These are phyloP conservation scores for Phytopythium sindhum DNA, from an alignment of 352 stramenopile species.

Conservation along the genomic window DNA sequence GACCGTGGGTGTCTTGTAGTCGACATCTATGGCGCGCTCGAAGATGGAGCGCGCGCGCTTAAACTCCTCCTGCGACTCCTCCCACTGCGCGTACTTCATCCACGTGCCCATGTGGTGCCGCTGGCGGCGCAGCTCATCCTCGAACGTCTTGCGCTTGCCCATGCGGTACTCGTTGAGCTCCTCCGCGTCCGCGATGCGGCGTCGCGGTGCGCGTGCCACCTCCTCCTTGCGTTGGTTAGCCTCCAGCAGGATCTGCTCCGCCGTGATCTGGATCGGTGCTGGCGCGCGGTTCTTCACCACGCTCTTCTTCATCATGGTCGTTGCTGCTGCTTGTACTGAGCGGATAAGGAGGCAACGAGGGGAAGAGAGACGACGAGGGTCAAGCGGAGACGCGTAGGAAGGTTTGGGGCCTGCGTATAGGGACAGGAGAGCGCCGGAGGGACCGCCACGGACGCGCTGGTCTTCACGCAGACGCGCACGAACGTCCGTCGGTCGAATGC, in stretches of 20 bases:
- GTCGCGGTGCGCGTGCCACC: slow-evolving; percentile 61
- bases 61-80: slow-evolving; percentile 98
- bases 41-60: slow-evolving; percentile 95
- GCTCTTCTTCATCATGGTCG: slow-evolving; percentile 77
- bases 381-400: neutral
- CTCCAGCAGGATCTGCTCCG: slow-evolving; percentile 98
- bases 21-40: slow-evolving; percentile 97
- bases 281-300: slow-evolving; percentile 98
- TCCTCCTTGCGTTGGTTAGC: slow-evolving; percentile 88
- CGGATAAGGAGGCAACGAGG: no score
- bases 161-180: slow-evolving; percentile 93
- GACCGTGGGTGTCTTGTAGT: slow-evolving; percentile 92
- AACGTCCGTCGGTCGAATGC: no score
- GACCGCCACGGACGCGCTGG: neutral
- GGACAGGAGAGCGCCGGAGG: neutral
- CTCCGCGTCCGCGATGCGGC: slow-evolving; percentile 87
- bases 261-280: slow-evolving; percentile 98
- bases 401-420: neutral
- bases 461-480: no score
- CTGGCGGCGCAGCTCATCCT: slow-evolving; percentile 96
- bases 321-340: neutral
- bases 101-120: slow-evolving; percentile 95
- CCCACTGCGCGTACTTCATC: slow-evolving; percentile 99
- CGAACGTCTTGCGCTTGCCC: slow-evolving; percentile 91
- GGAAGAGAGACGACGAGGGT: neutral